Base-by-base conservation (phyloP, 192 early-diverging fungal genomes). In the Neocallimastix lanati region DNA sequence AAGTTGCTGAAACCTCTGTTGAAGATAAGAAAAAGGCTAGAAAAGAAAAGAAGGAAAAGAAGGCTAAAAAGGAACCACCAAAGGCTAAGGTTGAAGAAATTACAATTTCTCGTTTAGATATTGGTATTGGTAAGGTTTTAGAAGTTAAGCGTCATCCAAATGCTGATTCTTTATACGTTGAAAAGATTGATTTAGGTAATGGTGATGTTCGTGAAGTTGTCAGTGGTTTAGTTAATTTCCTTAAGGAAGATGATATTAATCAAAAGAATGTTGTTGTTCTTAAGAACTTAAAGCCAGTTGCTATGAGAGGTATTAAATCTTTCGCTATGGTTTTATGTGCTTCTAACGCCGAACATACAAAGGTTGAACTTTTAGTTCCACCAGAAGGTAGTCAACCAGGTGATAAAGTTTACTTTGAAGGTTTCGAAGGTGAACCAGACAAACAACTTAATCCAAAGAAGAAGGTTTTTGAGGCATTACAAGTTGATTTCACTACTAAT, bases 401-500 rank as follows among this genome's bases (percentile, higher is more conserved):
- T 76, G 94, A 95, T 81, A 89, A 91, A 78, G 93, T 97, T 78
- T 96, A 87, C 88, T 95, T 98, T 87, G 94, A 93, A 29, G 95
- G 94, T 35, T 91, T 92, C 81, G 92, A 96, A 88, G 93, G 91
- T 87, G 81, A 84, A 76, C 96, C 97, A 30, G 96, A 97, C 82
- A 91, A 88, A 80, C 88, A 93, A 29, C 90, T 99, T 80, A 97
- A 97, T 84, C 96, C 97, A 81, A 99, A 99, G 89, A 96, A 95
- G 90, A 99, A 99, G 88, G 91, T 96, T 80, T 99, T 91, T 89
- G 97, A 99, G 83, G 93, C 94, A 29, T 93, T 99, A 77, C 96
- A 97, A 88, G 95, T 96, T 29, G 92, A 91, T 25, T 85, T 94
- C 77, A 88, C 91, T 80, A 95, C 93, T 29, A 88, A 89, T 79